phyloP scores from a whole-genome alignment of 2,329 filamentous ascomycete species.

The Teratosphaeria destructans region DNA sequence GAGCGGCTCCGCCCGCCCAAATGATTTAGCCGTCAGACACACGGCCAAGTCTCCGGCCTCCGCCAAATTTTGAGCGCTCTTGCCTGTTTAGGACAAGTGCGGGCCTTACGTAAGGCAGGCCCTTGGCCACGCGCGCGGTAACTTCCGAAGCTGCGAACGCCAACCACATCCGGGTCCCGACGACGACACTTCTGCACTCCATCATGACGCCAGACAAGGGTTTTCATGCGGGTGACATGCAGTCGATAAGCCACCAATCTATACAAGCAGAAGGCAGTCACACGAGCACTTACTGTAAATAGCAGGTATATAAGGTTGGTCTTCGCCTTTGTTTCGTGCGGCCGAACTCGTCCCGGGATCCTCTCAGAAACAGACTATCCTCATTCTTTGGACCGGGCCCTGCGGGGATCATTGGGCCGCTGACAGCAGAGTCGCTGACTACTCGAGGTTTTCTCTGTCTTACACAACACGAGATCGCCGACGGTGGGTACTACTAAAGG shows the following conservation, averaged over 20 bases:
- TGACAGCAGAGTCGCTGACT: background rate
- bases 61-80: background rate
- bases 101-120: background rate
- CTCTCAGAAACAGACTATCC: background rate
- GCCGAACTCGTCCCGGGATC: background rate
- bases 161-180: background rate
- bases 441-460: background rate
- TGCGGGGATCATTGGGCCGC: background rate
- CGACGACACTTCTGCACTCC: background rate
- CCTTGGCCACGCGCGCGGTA: background rate
- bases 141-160: background rate
- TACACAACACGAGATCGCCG: background rate
- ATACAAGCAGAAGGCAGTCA: background rate
- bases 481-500: background rate
- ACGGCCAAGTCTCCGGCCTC: background rate
- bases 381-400: background rate
- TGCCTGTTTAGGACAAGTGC: background rate
- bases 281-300: background rate
- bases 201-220: background rate
- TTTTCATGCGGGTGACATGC: background rate
- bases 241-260: background rate
- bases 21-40: background rate
- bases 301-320: background rate
- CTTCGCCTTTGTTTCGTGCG: background rate
- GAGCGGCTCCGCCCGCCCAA: background rate